Conservation (phyloP, 2,329 filamentous ascomycete genomes). For the Fusarium mangiferae region DNA sequence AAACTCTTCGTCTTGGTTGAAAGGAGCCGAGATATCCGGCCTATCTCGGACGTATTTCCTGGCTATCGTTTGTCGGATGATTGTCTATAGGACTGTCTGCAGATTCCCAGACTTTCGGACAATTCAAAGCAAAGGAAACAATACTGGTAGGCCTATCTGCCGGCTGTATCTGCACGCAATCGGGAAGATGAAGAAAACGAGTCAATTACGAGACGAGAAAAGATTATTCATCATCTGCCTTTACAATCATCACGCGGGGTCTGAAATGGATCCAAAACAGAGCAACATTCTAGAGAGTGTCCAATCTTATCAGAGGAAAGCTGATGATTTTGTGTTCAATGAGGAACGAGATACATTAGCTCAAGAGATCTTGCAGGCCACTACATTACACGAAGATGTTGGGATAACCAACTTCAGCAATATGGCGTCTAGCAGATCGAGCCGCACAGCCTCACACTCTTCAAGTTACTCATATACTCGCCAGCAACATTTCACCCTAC, state of each 20-base stretch:
- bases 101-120: fast-evolving
- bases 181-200: fast-evolving
- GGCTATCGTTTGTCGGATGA: fast-evolving
- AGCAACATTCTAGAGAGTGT: fast-evolving
- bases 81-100: fast-evolving
- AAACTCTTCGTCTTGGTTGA: neutral
- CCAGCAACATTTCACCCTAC: fast-evolving
- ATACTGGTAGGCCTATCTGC: fast-evolving
- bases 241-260: fast-evolving
- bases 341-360: fast-evolving
- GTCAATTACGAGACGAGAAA: fast-evolving
- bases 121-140: fast-evolving
- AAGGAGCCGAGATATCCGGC: neutral
- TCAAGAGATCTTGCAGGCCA: fast-evolving
- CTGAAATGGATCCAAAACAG: fast-evolving
- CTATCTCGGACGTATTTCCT: fast-evolving
- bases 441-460: fast-evolving
- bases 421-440: neutral
- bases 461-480: fast-evolving
- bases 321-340: fast-evolving
- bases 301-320: neutral
- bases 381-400: too few species aligned
- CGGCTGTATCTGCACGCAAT: fast-evolving
- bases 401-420: too few species aligned
- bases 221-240: fast-evolving